A percentile compares a stretch with the other conserved stretches of the same genome.
phyloP scores from a whole-genome alignment of 345 rosid genomes.

The Murraya koenigii region DNA sequence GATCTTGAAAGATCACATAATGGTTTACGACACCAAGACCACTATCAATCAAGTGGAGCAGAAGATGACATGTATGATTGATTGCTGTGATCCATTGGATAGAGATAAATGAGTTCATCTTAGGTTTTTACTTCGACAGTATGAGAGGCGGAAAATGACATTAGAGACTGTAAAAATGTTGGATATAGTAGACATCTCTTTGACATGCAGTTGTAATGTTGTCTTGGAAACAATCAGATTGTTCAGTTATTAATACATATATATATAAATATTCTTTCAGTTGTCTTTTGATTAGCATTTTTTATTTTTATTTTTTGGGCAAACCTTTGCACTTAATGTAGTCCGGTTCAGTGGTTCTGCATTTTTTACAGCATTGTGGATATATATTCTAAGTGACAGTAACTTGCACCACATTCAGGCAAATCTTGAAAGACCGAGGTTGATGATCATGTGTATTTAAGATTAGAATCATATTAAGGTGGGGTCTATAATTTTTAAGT shows the following conservation, averaged over 20 bases:
- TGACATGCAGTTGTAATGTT: background rate
- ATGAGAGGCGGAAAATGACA: background rate
- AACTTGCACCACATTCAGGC: too few relatives aligned
- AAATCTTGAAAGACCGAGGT: too few relatives aligned
- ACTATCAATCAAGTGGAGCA: constrained; percentile 53
- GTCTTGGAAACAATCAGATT: background rate
- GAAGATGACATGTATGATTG: constrained; percentile 82
- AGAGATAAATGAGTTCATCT: background rate
- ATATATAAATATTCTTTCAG: background rate
- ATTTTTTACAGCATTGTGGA: too few relatives aligned
- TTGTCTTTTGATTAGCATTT: background rate
- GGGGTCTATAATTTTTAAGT: too few relatives aligned
- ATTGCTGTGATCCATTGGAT: constrained; percentile 5
- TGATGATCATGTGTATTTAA: too few relatives aligned
- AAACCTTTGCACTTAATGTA: background rate
- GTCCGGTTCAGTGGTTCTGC: background rate
- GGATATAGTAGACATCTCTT: background rate
- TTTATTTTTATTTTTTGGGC: background rate
- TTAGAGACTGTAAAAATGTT: background rate
- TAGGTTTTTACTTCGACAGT: background rate
- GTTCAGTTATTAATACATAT: background rate
- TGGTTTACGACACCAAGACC: constrained; percentile 35
- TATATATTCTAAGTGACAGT: too few relatives aligned
- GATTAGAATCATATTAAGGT: too few relatives aligned
- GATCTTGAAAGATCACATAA: constrained; percentile 51